Evolutionary conservation across 176 grass and related monocot species (phyloP), one percentile per base, ranked within the genome.

Genomic region (Hordeum marinum): DNA sequence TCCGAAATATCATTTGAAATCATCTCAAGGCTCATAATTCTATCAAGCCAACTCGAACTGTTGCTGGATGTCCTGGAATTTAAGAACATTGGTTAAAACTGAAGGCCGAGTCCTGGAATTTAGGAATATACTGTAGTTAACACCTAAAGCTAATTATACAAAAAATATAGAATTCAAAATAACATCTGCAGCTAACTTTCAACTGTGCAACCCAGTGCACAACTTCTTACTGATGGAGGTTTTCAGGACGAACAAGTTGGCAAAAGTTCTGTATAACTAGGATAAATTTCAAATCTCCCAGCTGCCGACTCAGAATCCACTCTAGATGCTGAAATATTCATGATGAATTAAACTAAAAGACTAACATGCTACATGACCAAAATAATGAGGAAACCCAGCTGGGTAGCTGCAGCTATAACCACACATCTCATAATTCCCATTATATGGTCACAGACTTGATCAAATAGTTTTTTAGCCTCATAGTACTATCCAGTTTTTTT

Each of bases 11-110:
- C 68, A 89, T 88, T 37, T 41, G 95, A 80, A 37, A 98, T 84
- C 60, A 79, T 84, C 90, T 98, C 93, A 85, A 93, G 87, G 72
- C 90, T 95, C 73, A 95, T 88, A 76, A 93, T 90, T 87, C 81
- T 87, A 83, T 98, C 87, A 54, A 88, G 79, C 95, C 93, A 98
- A 87, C 87, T 98, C 42, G 87, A 86, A 89, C 85, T 90, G 77
- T 98, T 98, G 80, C 93, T 98, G 54, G 85, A 93, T 13, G 82
- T 80, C 95, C 95, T 98, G 84, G 64, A 82, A 79, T 68, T 63
- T 68, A 84, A 83, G 61, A 75, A 86, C 43, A 23, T 9, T 29
- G 7, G 20, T 67, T 27, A 90, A 72, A 21, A 50, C 77, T 50
- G 27, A 52, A 10, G 76, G 17, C 57, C 27, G 41, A 42, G 87